Conservation (phyloP, 148 eudicot species). For the Chenopodium quinoa region DNA sequence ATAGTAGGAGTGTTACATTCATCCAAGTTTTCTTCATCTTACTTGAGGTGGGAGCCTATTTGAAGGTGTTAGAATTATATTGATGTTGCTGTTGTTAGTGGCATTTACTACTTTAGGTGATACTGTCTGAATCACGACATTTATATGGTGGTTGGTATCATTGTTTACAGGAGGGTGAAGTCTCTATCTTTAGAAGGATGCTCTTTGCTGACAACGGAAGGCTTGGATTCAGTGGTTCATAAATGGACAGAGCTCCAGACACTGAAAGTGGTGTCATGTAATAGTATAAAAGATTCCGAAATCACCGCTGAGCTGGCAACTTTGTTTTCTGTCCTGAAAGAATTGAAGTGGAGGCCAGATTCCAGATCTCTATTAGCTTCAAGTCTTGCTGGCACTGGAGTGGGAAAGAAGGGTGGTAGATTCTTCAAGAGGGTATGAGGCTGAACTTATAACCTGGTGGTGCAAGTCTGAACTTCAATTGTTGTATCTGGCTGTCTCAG, state of each 20-base stretch:
- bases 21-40: neutral
- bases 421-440: conserved; percentile 62
- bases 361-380: conserved; percentile 66
- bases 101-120: conserved; percentile 7
- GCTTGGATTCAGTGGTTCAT: conserved; percentile 74
- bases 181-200: conserved; percentile 84
- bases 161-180: conserved; percentile 55
- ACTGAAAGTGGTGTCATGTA: conserved; percentile 84
- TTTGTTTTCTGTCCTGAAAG: conserved; percentile 73
- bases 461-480: conserved; percentile 25
- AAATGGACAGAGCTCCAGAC: conserved; percentile 71
- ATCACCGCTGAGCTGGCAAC: conserved; percentile 74
- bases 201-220: conserved; percentile 70
- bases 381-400: conserved; percentile 75
- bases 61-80: neutral
- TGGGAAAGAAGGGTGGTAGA: conserved; percentile 84
- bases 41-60: too few species aligned
- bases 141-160: conserved; percentile 12
- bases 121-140: neutral
- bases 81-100: neutral
- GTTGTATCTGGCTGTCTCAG: conserved; percentile 20
- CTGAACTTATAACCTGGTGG: conserved; percentile 26
- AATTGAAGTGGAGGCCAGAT: conserved; percentile 93
- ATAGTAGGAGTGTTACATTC: neutral
- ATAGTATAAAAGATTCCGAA: conserved; percentile 74